phyloP scores from a whole-genome alignment of 129 eudicot species.

The Rutidosis leptorrhynchoides region DNA sequence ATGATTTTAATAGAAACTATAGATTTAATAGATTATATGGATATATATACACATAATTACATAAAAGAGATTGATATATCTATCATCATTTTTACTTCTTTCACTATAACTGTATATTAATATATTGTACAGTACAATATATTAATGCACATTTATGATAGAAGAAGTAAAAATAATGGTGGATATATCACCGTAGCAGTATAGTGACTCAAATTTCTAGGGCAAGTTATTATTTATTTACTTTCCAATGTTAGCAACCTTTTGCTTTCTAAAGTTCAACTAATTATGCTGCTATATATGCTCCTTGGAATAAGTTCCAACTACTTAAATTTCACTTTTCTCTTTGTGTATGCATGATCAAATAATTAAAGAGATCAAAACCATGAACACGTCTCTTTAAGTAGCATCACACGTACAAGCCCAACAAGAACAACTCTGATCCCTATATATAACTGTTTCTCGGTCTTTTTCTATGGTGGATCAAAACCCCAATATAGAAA shows the following conservation, averaged over 20 bases:
- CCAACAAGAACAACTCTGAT: background rate
- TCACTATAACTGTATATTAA: too few relatives aligned
- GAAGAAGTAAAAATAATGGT: too few relatives aligned
- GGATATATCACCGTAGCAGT: too few relatives aligned
- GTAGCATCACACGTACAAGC: conserved; percentile 26
- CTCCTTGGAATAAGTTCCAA: conserved; percentile 35
- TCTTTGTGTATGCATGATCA: conserved; percentile 16
- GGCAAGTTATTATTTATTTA: conserved; percentile 43
- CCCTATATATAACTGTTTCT: conserved; percentile 29
- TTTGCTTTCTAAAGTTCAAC: conserved; percentile 26
- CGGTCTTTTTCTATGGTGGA: conserved; percentile 6
- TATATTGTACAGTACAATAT: too few relatives aligned
- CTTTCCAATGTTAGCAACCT: conserved; percentile 68
- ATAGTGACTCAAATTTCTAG: conserved; percentile 28
- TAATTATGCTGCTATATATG: conserved; percentile 25
- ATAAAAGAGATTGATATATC: too few relatives aligned
- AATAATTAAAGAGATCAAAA: conserved; percentile 19
- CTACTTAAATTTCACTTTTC: conserved; percentile 29
- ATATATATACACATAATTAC: too few relatives aligned
- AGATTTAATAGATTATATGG: too few relatives aligned
- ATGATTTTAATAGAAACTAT: too few relatives aligned
- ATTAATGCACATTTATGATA: too few relatives aligned
- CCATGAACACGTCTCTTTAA: conserved; percentile 4
- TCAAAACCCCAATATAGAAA: conserved; percentile 25
- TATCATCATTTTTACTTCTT: too few relatives aligned